Conservation (phyloP, 768 basidiomycete genomes). For the Cyclocybe cylindracea region DNA sequence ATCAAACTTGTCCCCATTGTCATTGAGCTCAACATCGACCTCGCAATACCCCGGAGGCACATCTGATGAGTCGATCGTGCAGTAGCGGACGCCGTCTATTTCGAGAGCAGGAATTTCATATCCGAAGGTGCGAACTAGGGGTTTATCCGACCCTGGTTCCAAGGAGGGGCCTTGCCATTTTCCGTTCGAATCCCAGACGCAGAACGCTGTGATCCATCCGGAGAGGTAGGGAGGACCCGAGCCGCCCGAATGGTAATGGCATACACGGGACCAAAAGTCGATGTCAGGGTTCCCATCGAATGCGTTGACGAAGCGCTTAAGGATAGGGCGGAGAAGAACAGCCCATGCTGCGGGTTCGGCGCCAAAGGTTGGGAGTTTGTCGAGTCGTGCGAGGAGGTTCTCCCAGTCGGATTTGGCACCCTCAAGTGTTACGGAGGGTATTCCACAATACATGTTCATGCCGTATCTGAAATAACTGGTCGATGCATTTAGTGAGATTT, state of each 20-base stretch:
- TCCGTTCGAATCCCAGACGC: conserved; percentile 16
- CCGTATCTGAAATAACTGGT: conserved; percentile 18
- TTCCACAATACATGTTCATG: conserved; percentile 15
- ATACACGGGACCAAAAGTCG: conserved; percentile 16
- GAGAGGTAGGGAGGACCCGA: conserved; percentile 13
- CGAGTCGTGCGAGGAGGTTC: conserved; percentile 18
- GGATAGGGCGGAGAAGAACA: conserved; percentile 12
- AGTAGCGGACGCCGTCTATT: conserved; percentile 8
- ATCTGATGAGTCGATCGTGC: background rate
- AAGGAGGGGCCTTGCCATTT: conserved; percentile 15
- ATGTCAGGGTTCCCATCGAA: conserved; percentile 16
- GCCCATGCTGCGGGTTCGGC: conserved; percentile 16
- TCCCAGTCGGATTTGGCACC: conserved; percentile 23
- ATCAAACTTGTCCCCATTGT: conserved; percentile 6
- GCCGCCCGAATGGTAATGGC: conserved; percentile 9
- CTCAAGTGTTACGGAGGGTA: conserved; percentile 22
- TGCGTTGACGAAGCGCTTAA: conserved; percentile 17
- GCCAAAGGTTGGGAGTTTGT: conserved; percentile 17
- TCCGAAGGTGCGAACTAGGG: background rate
- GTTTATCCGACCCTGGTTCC: background rate
- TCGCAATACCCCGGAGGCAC: conserved; percentile 13
- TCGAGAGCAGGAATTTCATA: background rate
- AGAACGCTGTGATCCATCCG: conserved; percentile 21
- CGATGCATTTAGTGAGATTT: background rate
- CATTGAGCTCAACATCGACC: conserved; percentile 10